These are phyloP conservation scores for Sarocladium brachiariae DNA, from an alignment of 2,329 filamentous ascomycete genomes.

Conservation along the genomic window DNA sequence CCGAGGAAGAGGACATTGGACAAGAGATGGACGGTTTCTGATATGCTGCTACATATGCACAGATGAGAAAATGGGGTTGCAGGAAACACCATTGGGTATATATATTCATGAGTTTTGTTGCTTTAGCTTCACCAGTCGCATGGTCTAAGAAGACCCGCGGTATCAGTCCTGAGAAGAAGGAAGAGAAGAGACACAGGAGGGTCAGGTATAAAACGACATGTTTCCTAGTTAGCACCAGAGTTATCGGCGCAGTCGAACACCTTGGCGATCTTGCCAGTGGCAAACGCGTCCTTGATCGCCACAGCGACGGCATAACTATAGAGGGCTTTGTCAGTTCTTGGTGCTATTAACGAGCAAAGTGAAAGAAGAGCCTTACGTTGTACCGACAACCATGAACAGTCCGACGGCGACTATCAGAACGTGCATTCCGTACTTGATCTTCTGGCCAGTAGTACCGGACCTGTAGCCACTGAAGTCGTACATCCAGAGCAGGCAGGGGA, in stretches of 20 bases:
- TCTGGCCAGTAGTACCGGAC: conserved; percentile 12
- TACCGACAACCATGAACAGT: conserved; percentile 30
- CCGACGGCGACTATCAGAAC: conserved; percentile 11
- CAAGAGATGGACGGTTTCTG: conserved; percentile 5
- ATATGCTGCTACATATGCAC: background rate
- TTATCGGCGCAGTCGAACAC: conserved; percentile 23
- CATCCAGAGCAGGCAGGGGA: conserved; percentile 5
- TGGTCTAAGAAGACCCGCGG: too few species aligned
- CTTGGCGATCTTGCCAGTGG: conserved; percentile 15
- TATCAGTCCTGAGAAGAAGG: too few species aligned
- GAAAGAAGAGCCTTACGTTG: conserved; percentile 25
- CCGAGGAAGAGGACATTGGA: conserved; percentile 47
- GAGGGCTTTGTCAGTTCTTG: background rate
- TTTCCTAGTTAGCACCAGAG: conserved; percentile 12
- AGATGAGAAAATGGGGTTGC: background rate
- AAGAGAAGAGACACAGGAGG: too few species aligned
- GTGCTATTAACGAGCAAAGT: too few species aligned
- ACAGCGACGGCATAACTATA: conserved; percentile 18
- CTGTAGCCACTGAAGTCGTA: conserved; percentile 16
- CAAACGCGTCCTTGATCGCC: conserved; percentile 20
- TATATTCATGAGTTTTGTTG: background rate
- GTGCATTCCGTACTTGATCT: conserved; percentile 9
- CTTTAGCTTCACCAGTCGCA: background rate
- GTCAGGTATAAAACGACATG: too few species aligned
- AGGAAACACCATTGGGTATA: background rate